Base-by-base conservation (phyloP, 2,329 filamentous ascomycete genomes). In the Ophiosphaerella narmari region DNA sequence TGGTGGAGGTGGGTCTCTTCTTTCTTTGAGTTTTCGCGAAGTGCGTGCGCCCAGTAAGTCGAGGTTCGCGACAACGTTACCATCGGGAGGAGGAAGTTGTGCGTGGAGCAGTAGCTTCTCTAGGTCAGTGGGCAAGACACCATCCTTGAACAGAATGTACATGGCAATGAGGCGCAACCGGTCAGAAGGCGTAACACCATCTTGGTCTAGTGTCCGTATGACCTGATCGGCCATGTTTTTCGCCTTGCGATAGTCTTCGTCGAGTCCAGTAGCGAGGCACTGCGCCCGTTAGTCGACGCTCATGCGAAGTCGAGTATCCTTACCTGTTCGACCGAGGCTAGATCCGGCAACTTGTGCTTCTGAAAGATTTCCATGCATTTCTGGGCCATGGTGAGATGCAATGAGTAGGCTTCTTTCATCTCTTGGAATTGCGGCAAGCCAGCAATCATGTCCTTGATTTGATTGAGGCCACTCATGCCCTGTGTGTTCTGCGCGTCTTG, bases 331-430 rank as follows among this genome's bases (percentile, higher is more conserved):
- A 92, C 83, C 0, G 89, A 88, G 11, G 91, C 91, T 50, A 97
- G 80, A 66, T 99, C 94, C 6, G 89, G 82, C 6, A 99, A 80
- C 68, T 96, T 96, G 70, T 87, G 84, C 44, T 85, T 79, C 69
- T 96, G 87, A 65, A 99, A 99, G 33, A 89, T 84, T 62, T 91
- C 91, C 92, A 97, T 97, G 71, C 91, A 96, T 70, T 96, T 91
- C 70, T 97, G 89, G 1, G 94, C 94, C 93, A 99, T 97, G 60
- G 87, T 93, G 36, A 99, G 80, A 74, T 99, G 94, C 46, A 99
- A 78, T 0, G 92, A 94, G 73, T 97, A 99, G 1, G 90, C 87
- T 68, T 96, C 91, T 73, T 97, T 97, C 80, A 94, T 90, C 73
- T 95, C 89, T 66, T 96, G 90, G 67, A 97, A 99, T 67, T 97